Evolutionary conservation across 2,329 filamentous ascomycete species (phyloP).

Genomic region (Sordariomycetes sp.): DNA sequence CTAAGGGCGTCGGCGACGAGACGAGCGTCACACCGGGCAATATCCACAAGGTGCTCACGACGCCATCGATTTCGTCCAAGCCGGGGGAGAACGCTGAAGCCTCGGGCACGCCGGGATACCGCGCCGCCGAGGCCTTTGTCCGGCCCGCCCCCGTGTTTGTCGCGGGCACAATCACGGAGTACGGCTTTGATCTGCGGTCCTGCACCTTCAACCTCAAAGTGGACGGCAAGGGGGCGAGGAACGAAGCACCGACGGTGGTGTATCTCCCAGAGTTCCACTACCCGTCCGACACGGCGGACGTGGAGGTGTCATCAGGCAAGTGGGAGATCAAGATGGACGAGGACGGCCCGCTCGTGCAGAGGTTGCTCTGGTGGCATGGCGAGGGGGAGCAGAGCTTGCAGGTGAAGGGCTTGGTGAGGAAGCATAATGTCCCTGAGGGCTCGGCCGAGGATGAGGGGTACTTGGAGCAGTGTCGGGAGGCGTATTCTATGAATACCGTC

Average conservation of each 20-base stretch:
- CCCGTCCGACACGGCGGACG: conserved; percentile 58
- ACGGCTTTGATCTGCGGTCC: conserved; percentile 72
- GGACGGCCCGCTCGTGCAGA: conserved; percentile 60
- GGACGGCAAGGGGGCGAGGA: conserved; percentile 41
- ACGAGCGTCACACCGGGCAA: conserved; percentile 62
- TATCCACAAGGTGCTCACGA: conserved; percentile 61
- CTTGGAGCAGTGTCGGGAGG: conserved; percentile 54
- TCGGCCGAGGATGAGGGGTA: conserved; percentile 68
- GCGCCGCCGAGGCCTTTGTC: conserved; percentile 87
- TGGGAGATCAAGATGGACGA: conserved; percentile 77
- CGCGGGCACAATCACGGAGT: conserved; percentile 58
- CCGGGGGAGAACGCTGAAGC: conserved; percentile 44
- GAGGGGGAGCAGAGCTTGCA: conserved; percentile 73
- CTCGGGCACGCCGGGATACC: conserved; percentile 60
- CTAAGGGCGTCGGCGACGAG: conserved; percentile 36
- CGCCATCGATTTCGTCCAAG: conserved; percentile 52
- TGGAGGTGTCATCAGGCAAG: conserved; percentile 75
- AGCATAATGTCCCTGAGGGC: conserved; percentile 43
- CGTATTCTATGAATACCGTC: conserved; percentile 30
- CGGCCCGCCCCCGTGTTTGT: conserved; percentile 71
- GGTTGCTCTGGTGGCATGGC: conserved; percentile 85
- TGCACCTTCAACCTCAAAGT: conserved; percentile 70
- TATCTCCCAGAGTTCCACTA: conserved; percentile 92
- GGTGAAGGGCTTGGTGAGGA: conserved; percentile 63
- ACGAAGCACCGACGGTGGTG: conserved; percentile 65